phyloP scores from a whole-genome alignment of 768 basidiomycete species.

The Tricholomella constricta region DNA sequence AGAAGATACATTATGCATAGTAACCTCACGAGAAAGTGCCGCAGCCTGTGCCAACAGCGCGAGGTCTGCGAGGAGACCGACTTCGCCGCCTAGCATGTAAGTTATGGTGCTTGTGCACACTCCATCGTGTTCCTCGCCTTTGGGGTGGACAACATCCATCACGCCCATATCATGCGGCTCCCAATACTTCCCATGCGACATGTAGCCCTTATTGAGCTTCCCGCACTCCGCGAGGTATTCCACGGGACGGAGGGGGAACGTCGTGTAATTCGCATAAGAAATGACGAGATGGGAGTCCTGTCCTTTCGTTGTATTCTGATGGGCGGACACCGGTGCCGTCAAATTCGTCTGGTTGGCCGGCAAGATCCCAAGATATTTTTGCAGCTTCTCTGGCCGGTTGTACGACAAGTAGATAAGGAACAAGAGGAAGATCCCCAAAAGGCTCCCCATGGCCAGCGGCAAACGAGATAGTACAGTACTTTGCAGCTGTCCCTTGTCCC shows the following conservation, averaged over 20 bases:
- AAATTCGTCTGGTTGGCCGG: slow-evolving; percentile 18
- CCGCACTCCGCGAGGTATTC: slow-evolving; percentile 62
- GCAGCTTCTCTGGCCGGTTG: slow-evolving; percentile 48
- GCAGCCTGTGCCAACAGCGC: slow-evolving; percentile 69
- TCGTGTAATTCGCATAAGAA: slow-evolving; percentile 59
- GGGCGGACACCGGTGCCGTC: slow-evolving; percentile 11
- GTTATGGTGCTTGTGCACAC: slow-evolving; percentile 68
- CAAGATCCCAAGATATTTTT: slow-evolving; percentile 42
- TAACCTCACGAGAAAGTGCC: slow-evolving; percentile 64
- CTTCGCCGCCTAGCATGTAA: slow-evolving; percentile 68
- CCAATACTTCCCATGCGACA: slow-evolving; percentile 59
- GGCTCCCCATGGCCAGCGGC: slow-evolving; percentile 48
- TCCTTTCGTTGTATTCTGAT: slow-evolving; percentile 12
- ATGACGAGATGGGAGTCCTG: slow-evolving; percentile 23
- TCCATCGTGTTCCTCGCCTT: slow-evolving; percentile 17
- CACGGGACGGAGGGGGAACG: slow-evolving; percentile 55
- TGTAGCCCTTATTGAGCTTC: slow-evolving; percentile 46
- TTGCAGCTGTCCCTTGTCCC: slow-evolving; percentile 16
- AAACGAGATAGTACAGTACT: slow-evolving; percentile 29
- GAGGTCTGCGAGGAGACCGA: slow-evolving; percentile 66
- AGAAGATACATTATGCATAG: slow-evolving; percentile 11
- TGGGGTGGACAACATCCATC: slow-evolving; percentile 37
- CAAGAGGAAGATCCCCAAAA: slow-evolving; percentile 45
- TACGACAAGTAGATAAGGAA: slow-evolving; percentile 53
- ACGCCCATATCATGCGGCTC: slow-evolving; percentile 30